Conservation (phyloP, 2,329 filamentous ascomycete genomes). For the Tolypocladium tropicale region DNA sequence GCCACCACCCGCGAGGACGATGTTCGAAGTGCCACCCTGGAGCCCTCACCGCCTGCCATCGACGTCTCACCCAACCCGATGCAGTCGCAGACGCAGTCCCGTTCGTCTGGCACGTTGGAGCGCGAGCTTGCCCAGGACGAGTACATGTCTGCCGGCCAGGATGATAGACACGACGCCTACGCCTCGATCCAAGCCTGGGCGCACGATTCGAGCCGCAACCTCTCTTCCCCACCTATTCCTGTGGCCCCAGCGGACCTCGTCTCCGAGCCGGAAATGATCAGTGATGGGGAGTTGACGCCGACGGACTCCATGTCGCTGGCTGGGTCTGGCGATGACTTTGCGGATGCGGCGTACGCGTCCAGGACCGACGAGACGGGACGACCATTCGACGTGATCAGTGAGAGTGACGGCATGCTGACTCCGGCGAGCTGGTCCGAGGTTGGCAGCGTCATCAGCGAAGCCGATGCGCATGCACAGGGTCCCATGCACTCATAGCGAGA, state of each 20-base stretch:
- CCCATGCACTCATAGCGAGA: slow-evolving; percentile 19
- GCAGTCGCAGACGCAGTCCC: slow-evolving; percentile 3
- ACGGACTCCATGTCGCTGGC: slow-evolving; percentile 47
- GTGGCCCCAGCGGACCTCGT: slow-evolving; percentile 35
- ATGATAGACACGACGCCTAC: slow-evolving; percentile 37
- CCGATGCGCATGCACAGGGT: slow-evolving; percentile 22
- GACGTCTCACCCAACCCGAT: slow-evolving; percentile 17
- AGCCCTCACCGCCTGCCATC: slow-evolving; percentile 20
- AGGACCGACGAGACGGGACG: slow-evolving; percentile 25
- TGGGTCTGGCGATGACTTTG: slow-evolving; percentile 39
- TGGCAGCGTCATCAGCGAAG: slow-evolving; percentile 51
- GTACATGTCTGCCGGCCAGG: slow-evolving; percentile 42
- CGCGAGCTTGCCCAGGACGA: slow-evolving; percentile 29
- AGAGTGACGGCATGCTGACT: slow-evolving; percentile 48
- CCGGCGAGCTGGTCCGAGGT: slow-evolving; percentile 57
- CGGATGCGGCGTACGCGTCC: slow-evolving; percentile 28
- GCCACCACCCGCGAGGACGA: slow-evolving; percentile 36
- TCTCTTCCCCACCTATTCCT: slow-evolving; percentile 53
- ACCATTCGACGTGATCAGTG: slow-evolving; percentile 47
- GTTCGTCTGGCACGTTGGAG: slow-evolving; percentile 23
- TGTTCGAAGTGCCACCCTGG: slow-evolving; percentile 11
- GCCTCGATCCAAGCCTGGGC: slow-evolving; percentile 58
- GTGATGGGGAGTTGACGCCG: slow-evolving; percentile 45
- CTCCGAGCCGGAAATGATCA: slow-evolving; percentile 42
- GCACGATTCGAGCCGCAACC: slow-evolving; percentile 39